Evolutionary conservation across 225 moss, liverwort and hornwort genomes (phyloP).

Genomic region (Antitrichia curtipendula): DNA sequence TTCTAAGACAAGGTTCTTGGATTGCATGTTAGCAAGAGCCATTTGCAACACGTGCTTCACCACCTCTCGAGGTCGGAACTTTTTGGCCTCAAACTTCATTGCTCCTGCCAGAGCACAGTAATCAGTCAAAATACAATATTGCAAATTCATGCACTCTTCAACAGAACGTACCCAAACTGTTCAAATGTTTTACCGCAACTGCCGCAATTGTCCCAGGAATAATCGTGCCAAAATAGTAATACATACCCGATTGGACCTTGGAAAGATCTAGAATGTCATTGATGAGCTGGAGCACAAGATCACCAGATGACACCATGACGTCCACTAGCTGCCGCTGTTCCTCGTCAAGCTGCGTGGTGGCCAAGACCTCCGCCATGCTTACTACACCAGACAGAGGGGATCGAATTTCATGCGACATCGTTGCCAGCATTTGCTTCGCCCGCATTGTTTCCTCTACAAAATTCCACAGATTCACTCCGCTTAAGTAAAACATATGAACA

Average conservation of each 20-base stretch:
- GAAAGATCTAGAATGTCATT: conserved; percentile 90
- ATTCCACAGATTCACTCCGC: neutral
- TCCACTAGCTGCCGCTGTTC: conserved; percentile 85
- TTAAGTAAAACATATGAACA: neutral
- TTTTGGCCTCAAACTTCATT: conserved; percentile 78
- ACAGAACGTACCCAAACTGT: neutral
- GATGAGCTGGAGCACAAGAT: conserved; percentile 74
- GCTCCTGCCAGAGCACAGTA: conserved; percentile 36
- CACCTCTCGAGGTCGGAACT: conserved; percentile 64
- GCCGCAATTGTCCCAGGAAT: neutral
- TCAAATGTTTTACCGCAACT: neutral
- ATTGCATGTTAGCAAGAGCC: conserved; percentile 52
- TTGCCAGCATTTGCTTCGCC: conserved; percentile 85
- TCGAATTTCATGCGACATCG: conserved; percentile 90
- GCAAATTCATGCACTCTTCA: neutral
- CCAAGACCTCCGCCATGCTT: conserved; percentile 77
- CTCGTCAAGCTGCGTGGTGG: conserved; percentile 58
- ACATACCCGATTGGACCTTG: conserved; percentile 76
- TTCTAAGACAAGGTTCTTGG: conserved; percentile 41
- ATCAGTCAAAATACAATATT: neutral
- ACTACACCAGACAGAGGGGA: conserved; percentile 80
- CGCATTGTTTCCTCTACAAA: conserved; percentile 75
- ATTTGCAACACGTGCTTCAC: conserved; percentile 79
- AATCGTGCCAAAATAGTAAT: neutral
- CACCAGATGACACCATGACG: conserved; percentile 79